phyloP scores from a whole-genome alignment of 805 yeast genomes.

The Ogataea trehalophila region DNA sequence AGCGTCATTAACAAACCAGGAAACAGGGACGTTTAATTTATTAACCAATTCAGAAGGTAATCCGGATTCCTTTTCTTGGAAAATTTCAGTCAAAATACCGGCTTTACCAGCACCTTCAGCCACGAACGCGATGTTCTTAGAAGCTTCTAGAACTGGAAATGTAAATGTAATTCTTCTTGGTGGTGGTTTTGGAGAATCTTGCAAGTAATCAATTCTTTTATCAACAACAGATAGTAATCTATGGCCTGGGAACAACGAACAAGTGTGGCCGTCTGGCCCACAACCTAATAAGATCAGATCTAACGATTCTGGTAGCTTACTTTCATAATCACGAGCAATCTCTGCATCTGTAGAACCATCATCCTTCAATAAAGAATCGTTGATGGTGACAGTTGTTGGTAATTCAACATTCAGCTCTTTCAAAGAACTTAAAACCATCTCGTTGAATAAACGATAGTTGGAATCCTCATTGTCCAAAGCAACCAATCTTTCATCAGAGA shows the following conservation, averaged over 20 bases:
- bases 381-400: constrained; percentile 65
- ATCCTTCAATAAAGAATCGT: constrained; percentile 55
- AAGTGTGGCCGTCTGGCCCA: constrained; percentile 96
- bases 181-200: constrained; percentile 92
- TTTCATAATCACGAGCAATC: constrained; percentile 62
- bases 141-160: constrained; percentile 61
- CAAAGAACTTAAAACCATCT: constrained; percentile 50
- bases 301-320: constrained; percentile 47
- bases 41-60: constrained; percentile 79
- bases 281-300: constrained; percentile 81
- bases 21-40: constrained; percentile 48
- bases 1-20: constrained; percentile 82
- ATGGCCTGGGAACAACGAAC: constrained; percentile 89
- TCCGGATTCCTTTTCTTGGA: constrained; percentile 38
- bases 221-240: constrained; percentile 50
- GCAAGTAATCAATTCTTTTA: constrained; percentile 55
- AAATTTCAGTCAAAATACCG: constrained; percentile 63
- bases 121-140: constrained; percentile 63
- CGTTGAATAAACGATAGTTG: constrained; percentile 75
- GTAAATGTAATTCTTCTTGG: constrained; percentile 88
- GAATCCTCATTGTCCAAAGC: constrained; percentile 79
- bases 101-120: constrained; percentile 90
- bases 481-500: constrained; percentile 89
- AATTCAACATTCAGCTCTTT: constrained; percentile 35
- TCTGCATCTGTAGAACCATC: constrained; percentile 45